Base-by-base conservation (phyloP, 1,139 yeast species). In the Saccharomyces pastorianus region DNA sequence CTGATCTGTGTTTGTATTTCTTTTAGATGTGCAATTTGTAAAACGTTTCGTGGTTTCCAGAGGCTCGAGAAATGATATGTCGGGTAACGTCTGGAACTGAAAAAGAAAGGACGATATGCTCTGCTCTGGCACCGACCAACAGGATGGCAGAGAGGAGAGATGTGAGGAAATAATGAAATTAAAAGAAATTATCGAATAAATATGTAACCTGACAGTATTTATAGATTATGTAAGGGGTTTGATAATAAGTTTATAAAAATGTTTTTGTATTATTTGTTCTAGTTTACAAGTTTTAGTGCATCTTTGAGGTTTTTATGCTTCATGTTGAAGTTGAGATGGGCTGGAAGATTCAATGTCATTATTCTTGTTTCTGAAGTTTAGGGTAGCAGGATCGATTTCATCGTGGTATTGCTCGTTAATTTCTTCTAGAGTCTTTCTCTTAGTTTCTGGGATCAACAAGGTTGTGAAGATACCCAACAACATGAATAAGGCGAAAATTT, bases 401-500 rank as follows among this genome's bases (percentile, higher is more conserved):
- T 82, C 95, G 68, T 88, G 96, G 68, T 82, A 82, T 68, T 79
- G 80, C 73, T 85, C 95, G 64, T 82, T 74, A 61, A 88, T 79
- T 70, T 86, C 84, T 76, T 88, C 96, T 65, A 88, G 80, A 51
- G 96, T 86, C 81, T 79, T 82, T 78, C 96, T 82, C 82, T 85
- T 87, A 61, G 96, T 88, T 78, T 89, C 96, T 64, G 96, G 96
- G 62, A 88, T 73, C 65, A 87, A 78, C 54, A 86, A 68, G 25
- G 93, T 73, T 51, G 83, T 72, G 64, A 77, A 72, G 64, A 83
- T 67, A 75, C 96, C 96, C 54, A 84, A 63, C 73, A 88, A 78
- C 96, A 89, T 88, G 81, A 89, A 89, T 56, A 88, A 77, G 17
- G 96, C 96, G 69, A 87, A 89, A 71, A 89, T 88, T 76, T 88